Conservation (phyloP, 1,139 yeast species). For the Magnusiomyces clavatus region DNA sequence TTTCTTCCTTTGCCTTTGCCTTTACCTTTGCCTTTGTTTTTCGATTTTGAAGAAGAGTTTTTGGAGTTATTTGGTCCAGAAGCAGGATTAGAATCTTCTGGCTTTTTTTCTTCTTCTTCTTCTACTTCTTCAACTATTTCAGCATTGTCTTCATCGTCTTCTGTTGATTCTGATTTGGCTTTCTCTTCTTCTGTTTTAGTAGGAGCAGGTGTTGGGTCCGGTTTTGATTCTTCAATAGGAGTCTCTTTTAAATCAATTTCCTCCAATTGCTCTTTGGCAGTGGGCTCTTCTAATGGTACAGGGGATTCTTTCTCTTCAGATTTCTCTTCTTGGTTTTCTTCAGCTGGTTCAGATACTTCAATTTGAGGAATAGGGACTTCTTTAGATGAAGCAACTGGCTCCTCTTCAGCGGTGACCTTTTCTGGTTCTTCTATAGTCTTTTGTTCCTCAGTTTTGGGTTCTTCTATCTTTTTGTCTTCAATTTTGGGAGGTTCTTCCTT, state of each 20-base stretch:
- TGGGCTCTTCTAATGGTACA: not conserved
- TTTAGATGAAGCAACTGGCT: constrained; percentile 1
- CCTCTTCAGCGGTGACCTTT: constrained; percentile 1
- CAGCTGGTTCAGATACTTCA: not conserved
- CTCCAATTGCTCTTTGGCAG: not conserved
- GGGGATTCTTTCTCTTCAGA: not conserved
- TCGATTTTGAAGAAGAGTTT: not conserved
- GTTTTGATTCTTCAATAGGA: not conserved
- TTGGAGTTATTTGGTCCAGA: not conserved
- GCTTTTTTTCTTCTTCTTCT: not conserved
- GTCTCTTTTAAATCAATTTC: not conserved
- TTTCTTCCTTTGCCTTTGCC: not conserved
- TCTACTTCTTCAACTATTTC: constrained; percentile 2
- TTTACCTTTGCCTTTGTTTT: not conserved
- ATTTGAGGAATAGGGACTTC: not conserved
- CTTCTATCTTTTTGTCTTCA: constrained; percentile 20
- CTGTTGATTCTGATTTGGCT: constrained; percentile 3
- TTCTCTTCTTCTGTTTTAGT: not conserved
- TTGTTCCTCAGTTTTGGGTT: constrained; percentile 15
- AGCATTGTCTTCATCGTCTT: constrained; percentile 6
- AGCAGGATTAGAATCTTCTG: not conserved
- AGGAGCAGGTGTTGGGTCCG: constrained; percentile 5
- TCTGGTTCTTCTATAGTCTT: constrained; percentile 4
- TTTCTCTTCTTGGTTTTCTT: not conserved
- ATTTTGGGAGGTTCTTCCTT: constrained; percentile 22